These are phyloP conservation scores for Fraxinus paxiana DNA, from an alignment of 305 asterid species.

Conservation along the genomic window DNA sequence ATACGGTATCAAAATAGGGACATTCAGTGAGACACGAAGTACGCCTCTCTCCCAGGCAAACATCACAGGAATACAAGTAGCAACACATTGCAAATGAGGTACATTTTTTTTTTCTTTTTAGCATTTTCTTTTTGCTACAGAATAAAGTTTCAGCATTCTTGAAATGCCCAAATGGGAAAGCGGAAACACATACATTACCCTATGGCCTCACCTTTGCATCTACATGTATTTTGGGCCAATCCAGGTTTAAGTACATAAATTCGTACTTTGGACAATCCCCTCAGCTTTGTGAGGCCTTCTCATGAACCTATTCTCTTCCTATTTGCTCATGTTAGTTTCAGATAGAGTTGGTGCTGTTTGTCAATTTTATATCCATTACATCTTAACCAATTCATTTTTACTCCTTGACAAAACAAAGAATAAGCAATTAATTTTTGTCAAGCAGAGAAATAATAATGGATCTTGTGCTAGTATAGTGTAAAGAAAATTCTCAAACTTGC, in stretches of 20 bases:
- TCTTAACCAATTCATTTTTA: not conserved
- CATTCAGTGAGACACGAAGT: not conserved
- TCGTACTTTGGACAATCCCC: not conserved
- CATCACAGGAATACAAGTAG: not conserved
- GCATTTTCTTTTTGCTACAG: not conserved
- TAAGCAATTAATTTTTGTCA: not conserved
- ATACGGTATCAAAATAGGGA: not conserved
- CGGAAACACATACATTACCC: not conserved
- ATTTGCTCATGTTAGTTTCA: not conserved
- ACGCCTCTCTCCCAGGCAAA: not conserved
- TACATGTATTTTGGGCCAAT: slow-evolving; percentile 1
- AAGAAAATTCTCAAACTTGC: slow-evolving; percentile 12
- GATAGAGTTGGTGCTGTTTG: not conserved
- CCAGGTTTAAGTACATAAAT: not conserved
- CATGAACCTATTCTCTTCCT: not conserved
- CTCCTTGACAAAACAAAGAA: slow-evolving; percentile 10
- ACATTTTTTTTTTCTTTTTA: not conserved
- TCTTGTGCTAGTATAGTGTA: slow-evolving; percentile 9
- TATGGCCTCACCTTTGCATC: not conserved
- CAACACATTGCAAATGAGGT: not conserved
- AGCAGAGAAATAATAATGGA: not conserved
- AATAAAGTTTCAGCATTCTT: not conserved
- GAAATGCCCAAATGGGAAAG: not conserved
- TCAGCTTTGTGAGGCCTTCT: not conserved
- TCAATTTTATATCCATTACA: not conserved